Percentiles rank a stretch among this genome's conserved stretches.
These are phyloP conservation scores for Teunomyces lycoperdinae DNA, from an alignment of 805 yeast species.

Conservation along the genomic window DNA sequence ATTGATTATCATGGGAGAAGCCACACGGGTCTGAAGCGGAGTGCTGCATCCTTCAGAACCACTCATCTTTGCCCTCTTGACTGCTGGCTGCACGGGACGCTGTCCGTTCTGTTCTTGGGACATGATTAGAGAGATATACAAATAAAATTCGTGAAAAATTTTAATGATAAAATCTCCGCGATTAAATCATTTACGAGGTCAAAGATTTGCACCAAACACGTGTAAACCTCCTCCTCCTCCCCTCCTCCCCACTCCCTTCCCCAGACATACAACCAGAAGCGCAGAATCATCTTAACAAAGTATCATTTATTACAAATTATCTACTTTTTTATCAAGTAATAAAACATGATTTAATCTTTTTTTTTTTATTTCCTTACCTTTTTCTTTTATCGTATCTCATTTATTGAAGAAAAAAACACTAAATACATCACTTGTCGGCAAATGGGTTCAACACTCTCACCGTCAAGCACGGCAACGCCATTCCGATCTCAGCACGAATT, in stretches of 20 bases:
- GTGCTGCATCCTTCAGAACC: constrained; percentile 1
- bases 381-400: not conserved
- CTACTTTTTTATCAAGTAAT: too few species aligned
- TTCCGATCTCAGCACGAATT: constrained; percentile 87
- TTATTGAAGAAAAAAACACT: constrained; percentile 2
- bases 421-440: constrained; percentile 18
- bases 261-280: too few species aligned
- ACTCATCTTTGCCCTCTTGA: constrained; percentile 6
- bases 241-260: too few species aligned
- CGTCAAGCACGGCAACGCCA: constrained; percentile 93
- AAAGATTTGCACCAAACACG: too few species aligned
- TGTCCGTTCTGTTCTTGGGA: constrained; percentile 1
- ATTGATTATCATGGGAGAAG: constrained; percentile 75
- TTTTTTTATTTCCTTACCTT: too few species aligned
- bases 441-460: constrained; percentile 92
- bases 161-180: not conserved
- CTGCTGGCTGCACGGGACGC: not conserved
- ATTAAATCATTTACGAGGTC: not conserved
- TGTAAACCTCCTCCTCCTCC: too few species aligned
- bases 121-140: not conserved
- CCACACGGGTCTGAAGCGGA: constrained; percentile 72
- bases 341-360: too few species aligned
- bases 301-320: too few species aligned
- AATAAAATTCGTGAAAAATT: not conserved
- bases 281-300: too few species aligned